These are phyloP conservation scores for Rhodamnia rubescens DNA, from an alignment of 345 rosid species.

Conservation along the genomic window DNA sequence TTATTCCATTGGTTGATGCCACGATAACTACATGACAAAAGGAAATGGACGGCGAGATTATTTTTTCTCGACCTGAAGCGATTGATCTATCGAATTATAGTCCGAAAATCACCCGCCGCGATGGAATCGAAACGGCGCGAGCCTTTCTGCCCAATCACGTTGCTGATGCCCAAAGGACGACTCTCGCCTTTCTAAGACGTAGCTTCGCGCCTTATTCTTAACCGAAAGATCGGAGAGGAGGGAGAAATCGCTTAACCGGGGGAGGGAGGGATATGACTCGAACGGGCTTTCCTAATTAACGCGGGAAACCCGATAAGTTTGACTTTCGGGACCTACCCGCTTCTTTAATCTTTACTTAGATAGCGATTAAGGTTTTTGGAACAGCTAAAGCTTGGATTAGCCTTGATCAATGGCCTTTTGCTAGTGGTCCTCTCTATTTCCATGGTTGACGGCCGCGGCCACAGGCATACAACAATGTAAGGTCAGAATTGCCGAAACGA, in stretches of 20 bases:
- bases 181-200: background rate
- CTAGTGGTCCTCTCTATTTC: background rate
- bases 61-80: background rate
- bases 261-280: background rate
- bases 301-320: background rate
- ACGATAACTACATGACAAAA: background rate
- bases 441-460: background rate
- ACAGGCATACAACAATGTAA: background rate
- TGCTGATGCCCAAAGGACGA: background rate
- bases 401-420: background rate
- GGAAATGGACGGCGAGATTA: background rate
- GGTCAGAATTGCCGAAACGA: background rate
- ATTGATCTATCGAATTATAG: background rate
- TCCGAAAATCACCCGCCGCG: background rate
- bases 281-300: background rate
- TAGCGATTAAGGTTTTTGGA: background rate
- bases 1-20: background rate
- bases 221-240: background rate
- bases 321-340: background rate
- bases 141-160: background rate
- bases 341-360: background rate
- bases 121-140: background rate
- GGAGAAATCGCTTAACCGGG: background rate
- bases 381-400: background rate
- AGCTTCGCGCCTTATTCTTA: background rate